Evolutionary conservation across 257 asterid species (phyloP).

Genomic region (Capsicum rhomboideum): DNA sequence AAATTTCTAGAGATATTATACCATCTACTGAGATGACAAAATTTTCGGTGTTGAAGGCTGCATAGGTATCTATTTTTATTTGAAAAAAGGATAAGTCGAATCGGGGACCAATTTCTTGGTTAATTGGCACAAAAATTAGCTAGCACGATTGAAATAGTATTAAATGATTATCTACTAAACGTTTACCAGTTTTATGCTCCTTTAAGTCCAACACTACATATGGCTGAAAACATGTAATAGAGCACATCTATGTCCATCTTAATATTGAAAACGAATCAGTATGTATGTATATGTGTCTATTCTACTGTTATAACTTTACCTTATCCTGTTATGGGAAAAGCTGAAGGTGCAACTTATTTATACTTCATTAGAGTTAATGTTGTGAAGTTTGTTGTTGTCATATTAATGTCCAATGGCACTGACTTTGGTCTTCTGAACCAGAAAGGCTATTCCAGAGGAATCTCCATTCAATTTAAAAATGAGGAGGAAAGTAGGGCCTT

Average conservation of each 20-base stretch:
- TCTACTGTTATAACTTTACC: not conserved
- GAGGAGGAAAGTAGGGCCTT: conserved; percentile 90
- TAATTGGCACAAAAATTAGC: not conserved
- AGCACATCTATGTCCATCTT: not conserved
- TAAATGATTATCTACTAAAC: not conserved
- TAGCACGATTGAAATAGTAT: not conserved
- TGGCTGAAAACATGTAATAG: not conserved
- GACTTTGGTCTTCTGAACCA: conserved; percentile 43
- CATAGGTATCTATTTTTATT: not conserved
- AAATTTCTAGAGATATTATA: not conserved
- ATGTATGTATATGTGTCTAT: not conserved
- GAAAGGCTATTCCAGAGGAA: conserved; percentile 84
- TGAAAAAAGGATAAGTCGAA: not conserved
- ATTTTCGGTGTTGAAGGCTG: not conserved
- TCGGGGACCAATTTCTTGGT: not conserved
- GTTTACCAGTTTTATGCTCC: not conserved
- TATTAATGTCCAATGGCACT: not conserved
- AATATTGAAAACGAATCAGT: not conserved
- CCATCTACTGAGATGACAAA: conserved; percentile 3
- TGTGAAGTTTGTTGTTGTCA: conserved; percentile 6
- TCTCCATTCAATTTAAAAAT: conserved; percentile 74
- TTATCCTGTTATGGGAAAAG: not conserved
- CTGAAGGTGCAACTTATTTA: not conserved
- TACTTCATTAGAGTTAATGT: not conserved
- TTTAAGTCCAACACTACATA: not conserved